Evolutionary conservation across 805 yeast species (phyloP).

Genomic region (Metschnikowia continentalis): DNA sequence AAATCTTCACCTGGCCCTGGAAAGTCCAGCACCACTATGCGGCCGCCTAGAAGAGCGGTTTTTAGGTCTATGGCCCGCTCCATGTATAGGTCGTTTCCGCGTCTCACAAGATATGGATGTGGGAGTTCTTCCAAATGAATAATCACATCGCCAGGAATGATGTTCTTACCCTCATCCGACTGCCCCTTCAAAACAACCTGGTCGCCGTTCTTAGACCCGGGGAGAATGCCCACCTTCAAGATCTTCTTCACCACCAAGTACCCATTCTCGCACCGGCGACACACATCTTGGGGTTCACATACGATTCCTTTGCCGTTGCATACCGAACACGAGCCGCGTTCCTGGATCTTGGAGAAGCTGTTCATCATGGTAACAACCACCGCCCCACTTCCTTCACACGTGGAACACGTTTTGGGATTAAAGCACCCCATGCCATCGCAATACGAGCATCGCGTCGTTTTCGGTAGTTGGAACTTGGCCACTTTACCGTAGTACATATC

Average conservation of each 20-base stretch:
- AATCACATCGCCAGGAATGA: conserved; percentile 65
- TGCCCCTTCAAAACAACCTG: conserved; percentile 51
- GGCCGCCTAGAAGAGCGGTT: conserved; percentile 59
- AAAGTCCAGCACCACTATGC: conserved; percentile 31
- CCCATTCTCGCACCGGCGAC: conserved; percentile 32
- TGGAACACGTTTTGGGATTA: conserved; percentile 31
- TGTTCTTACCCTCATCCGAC: conserved; percentile 59
- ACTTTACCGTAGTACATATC: conserved; percentile 59
- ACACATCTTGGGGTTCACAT: conserved; percentile 20
- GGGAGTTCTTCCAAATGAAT: conserved; percentile 45
- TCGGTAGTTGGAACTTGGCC: conserved; percentile 51
- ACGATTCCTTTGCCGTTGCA: conserved; percentile 36
- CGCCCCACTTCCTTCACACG: conserved; percentile 43
- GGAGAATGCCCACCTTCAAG: conserved; percentile 48
- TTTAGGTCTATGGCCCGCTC: conserved; percentile 45
- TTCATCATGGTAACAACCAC: conserved; percentile 44
- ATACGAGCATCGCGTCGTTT: conserved; percentile 42
- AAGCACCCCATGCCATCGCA: conserved; percentile 55
- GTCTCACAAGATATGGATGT: conserved; percentile 39
- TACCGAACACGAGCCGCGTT: conserved; percentile 27
- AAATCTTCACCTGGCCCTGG: conserved; percentile 30
- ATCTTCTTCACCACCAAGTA: conserved; percentile 46
- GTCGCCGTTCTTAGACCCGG: conserved; percentile 54
- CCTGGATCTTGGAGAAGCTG: conserved; percentile 37
- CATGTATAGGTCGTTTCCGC: conserved; percentile 41